These are phyloP conservation scores for Nakazawaea holstii DNA, from an alignment of 805 yeast species.

Conservation along the genomic window DNA sequence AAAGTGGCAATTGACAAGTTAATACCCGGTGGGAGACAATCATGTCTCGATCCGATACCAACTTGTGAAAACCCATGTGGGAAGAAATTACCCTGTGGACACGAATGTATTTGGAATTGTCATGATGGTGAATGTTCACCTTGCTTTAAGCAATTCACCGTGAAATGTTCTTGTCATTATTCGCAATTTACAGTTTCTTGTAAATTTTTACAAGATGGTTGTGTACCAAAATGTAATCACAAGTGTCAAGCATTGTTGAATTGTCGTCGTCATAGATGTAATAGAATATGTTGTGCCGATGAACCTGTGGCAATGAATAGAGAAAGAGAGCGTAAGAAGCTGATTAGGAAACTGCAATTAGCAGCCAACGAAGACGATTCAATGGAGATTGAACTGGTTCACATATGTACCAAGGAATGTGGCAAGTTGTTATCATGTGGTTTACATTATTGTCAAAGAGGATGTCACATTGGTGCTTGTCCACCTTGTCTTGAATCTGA, in stretches of 20 bases:
- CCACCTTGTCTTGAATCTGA: slow-evolving; percentile 75
- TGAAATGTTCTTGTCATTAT: slow-evolving; percentile 60
- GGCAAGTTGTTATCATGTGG: slow-evolving; percentile 59
- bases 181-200: slow-evolving; percentile 61
- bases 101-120: slow-evolving; percentile 59
- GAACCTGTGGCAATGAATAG: slow-evolving; percentile 57
- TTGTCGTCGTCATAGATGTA: slow-evolving; percentile 79
- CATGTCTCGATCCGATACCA: slow-evolving; percentile 77
- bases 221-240: slow-evolving; percentile 55
- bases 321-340: slow-evolving; percentile 45
- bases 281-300: slow-evolving; percentile 60
- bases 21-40: slow-evolving; percentile 33
- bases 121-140: slow-evolving; percentile 75
- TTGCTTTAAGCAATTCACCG: slow-evolving; percentile 49
- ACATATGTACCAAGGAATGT: slow-evolving; percentile 67
- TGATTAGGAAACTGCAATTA: slow-evolving; percentile 36
- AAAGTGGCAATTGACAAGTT: slow-evolving; percentile 41
- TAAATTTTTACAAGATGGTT: slow-evolving; percentile 42
- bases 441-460: slow-evolving; percentile 57
- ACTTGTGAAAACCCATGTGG: slow-evolving; percentile 65
- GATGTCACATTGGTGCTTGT: slow-evolving; percentile 79
- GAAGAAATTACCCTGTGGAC: slow-evolving; percentile 67
- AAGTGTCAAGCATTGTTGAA: slow-evolving; percentile 71
- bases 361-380: slow-evolving; percentile 40
- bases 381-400: slow-evolving; percentile 63